phyloP scores from a whole-genome alignment of 2,329 filamentous ascomycete species.

The Phyllosticta paracitricarpa region DNA sequence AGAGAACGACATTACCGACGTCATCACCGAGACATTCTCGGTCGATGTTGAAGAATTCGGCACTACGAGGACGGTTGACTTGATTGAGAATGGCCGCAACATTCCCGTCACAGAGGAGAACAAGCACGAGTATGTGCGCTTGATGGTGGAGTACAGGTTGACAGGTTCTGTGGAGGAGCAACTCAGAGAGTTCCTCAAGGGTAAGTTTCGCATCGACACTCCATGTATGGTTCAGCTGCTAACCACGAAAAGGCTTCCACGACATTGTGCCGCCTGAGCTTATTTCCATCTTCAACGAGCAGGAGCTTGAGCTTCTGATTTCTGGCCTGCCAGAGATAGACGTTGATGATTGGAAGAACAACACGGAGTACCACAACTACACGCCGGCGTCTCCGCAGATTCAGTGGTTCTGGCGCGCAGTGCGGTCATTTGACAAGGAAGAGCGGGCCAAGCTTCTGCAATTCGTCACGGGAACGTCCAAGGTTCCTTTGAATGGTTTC shows the following conservation, averaged over 20 bases:
- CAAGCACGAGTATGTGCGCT: slow-evolving; percentile 93
- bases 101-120: slow-evolving; percentile 94
- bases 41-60: slow-evolving; percentile 92
- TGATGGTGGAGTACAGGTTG: slow-evolving; percentile 89
- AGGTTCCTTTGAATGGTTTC: slow-evolving; percentile 96
- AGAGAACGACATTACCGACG: slow-evolving; percentile 95
- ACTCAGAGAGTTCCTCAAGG: slow-evolving; percentile 83
- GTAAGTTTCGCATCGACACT: not conserved
- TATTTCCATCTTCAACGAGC: slow-evolving; percentile 96
- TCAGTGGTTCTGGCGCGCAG: slow-evolving; percentile 98
- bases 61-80: slow-evolving; percentile 74
- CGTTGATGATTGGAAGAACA: slow-evolving; percentile 97
- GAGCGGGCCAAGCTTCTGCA: slow-evolving; percentile 94
- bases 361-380: slow-evolving; percentile 98
- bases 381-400: slow-evolving; percentile 89
- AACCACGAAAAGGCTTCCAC: slow-evolving; percentile 60
- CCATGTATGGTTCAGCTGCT: slow-evolving; percentile 15
- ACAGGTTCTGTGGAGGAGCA: slow-evolving; percentile 88
- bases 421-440: slow-evolving; percentile 97
- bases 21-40: slow-evolving; percentile 93
- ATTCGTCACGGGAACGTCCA: slow-evolving; percentile 96
- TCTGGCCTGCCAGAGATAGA: slow-evolving; percentile 96
- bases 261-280: slow-evolving; percentile 93
- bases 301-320: slow-evolving; percentile 91
- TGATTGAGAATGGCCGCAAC: slow-evolving; percentile 79